Base-by-base conservation (phyloP, 2,329 filamentous ascomycete genomes). In the Aspergillus sergii region DNA sequence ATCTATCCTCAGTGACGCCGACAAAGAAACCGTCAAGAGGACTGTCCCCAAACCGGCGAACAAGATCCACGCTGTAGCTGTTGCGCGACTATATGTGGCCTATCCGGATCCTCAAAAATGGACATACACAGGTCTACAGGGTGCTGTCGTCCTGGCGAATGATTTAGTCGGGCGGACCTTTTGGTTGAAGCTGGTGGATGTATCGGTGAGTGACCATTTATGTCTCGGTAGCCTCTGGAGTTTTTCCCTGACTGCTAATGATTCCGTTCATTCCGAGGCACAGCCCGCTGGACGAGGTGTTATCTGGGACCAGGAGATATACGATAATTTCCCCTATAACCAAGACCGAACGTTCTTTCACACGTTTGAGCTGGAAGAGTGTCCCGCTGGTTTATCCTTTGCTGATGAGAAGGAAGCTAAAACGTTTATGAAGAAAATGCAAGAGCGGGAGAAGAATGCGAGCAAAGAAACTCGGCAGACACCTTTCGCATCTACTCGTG, bases 341-440 rank as follows among this genome's bases (percentile, higher is more conserved):
- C 94, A 97, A 75, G 95, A 99, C 77, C 90, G 95, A 65, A 94
- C 92, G 64, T 99, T 97, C 81, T 99, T 99, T 81, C 94, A 98
- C 80, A 93, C 92, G 7, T 99, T 99, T 76, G 95, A 99, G 81
- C 86, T 97, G 61, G 94, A 98, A 79, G 89, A 96, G 67, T 98
- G 93, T 73, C 82, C 96, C 64, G 95, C 93, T 7, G 95, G 90
- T 0, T 82, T 99, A 64, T 97, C 93, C 28, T 99, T 99, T 73
- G 89, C 91, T 65, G 95, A 98, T 78, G 95, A 98, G 82, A 98
- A 97, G 80, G 95, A 99, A 81, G 95, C 95, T 39, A 96, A 92
- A 80, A 91, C 92, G 63, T 98, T 99, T 81, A 90, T 94, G 79
- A 97, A 97, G 85, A 98, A 97, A 84, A 92, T 99, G 86, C 90